Evolutionary conservation across 1,284 basidiomycete species (phyloP).

Genomic region (Boletus holoroseus): DNA sequence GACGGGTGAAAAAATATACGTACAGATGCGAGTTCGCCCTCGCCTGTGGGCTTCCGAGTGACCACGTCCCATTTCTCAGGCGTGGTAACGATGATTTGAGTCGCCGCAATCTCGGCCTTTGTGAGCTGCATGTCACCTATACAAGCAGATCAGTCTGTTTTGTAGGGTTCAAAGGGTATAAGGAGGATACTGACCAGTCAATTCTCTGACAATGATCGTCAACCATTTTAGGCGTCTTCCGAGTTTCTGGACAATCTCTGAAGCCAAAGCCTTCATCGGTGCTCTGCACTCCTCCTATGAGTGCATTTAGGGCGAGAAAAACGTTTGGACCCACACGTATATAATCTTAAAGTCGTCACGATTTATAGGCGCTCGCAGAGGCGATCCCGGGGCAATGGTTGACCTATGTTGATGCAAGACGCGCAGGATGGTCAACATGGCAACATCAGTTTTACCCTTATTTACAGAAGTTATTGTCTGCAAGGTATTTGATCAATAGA

Average conservation of each 20-base stretch:
- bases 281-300: conserved; percentile 49
- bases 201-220: conserved; percentile 80
- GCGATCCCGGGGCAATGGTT: conserved; percentile 28
- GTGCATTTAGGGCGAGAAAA: neutral
- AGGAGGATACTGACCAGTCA: conserved; percentile 59
- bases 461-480: conserved; percentile 8
- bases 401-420: conserved; percentile 74
- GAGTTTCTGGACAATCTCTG: conserved; percentile 93
- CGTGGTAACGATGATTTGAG: conserved; percentile 98
- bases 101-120: conserved; percentile 88
- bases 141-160: neutral
- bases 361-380: conserved; percentile 55
- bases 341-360: conserved; percentile 89
- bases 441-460: conserved; percentile 98
- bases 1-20: conserved; percentile 23
- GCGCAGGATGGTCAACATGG: conserved; percentile 90
- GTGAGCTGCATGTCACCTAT: conserved; percentile 98
- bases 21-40: conserved; percentile 91
- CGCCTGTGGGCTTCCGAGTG: conserved; percentile 93
- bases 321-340: conserved; percentile 72
- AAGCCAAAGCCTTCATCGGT: conserved; percentile 97
- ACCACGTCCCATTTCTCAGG: conserved; percentile 99
- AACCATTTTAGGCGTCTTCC: conserved; percentile 90
- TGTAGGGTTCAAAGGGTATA: neutral
- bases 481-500: neutral